Conservation (phyloP, 257 asterid genomes). For the Vinca minor region DNA sequence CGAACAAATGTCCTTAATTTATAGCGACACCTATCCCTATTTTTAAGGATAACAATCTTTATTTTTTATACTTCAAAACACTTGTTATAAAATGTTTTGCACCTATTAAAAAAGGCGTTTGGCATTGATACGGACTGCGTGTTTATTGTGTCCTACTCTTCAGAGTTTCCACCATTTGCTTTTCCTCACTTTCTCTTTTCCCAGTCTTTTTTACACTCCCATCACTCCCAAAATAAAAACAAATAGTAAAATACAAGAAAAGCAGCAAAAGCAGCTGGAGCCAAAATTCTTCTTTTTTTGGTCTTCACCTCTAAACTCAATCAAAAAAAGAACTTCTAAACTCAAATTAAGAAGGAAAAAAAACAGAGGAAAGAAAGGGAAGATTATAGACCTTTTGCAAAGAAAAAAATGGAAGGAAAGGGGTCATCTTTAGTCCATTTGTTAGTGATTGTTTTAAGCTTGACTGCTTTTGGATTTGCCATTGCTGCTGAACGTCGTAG, state of each 20-base stretch:
- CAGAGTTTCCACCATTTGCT: conserved; percentile 12
- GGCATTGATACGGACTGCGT: no score
- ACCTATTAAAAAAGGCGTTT: no score
- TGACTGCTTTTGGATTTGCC: conserved; percentile 78
- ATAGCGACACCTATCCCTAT: no score
- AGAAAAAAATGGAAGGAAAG: conserved; percentile 34
- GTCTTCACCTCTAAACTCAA: conserved; percentile 3
- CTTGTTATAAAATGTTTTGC: no score
- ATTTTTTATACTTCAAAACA: no score
- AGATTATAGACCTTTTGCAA: neutral
- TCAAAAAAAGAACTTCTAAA: no score
- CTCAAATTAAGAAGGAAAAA: no score
- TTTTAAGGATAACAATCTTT: no score
- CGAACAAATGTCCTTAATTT: no score
- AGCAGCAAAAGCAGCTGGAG: neutral
- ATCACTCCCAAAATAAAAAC: conserved; percentile 5
- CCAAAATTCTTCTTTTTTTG: neutral
- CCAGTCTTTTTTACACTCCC: conserved; percentile 12
- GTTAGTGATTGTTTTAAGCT: conserved; percentile 59
- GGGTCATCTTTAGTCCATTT: conserved; percentile 87
- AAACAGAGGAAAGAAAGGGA: neutral
- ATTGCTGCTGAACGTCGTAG: conserved; percentile 95
- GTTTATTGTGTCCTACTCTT: conserved; percentile 9
- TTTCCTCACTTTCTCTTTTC: conserved; percentile 12
- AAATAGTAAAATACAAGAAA: neutral